Percentiles rank a stretch among this genome's conserved stretches.
Evolutionary conservation across 192 early-diverging fungal species (phyloP).

Genomic region (Fimicolochytrium jonesii): DNA sequence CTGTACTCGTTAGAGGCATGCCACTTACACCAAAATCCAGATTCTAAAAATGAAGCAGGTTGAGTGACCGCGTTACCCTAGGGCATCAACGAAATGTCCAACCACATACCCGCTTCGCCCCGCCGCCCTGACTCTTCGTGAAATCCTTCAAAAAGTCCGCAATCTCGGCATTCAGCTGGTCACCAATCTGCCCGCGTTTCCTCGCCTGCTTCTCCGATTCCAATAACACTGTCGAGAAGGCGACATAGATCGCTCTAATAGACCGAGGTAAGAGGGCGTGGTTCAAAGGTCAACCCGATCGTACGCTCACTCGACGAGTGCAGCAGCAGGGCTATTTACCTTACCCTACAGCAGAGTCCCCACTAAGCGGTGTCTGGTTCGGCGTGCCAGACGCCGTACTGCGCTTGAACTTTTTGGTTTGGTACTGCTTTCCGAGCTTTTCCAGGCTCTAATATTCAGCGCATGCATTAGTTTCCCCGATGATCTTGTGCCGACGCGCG

Average conservation of each 20-base stretch:
- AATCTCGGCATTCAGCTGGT: constrained; percentile 29
- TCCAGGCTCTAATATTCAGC: constrained; percentile 17
- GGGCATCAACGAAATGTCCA: too few species aligned
- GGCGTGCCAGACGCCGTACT: neutral
- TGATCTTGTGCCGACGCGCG: too few species aligned
- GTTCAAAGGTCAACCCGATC: neutral
- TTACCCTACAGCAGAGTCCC: constrained; percentile 5
- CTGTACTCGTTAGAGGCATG: too few species aligned
- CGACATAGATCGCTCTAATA: constrained; percentile 30
- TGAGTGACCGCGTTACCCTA: too few species aligned
- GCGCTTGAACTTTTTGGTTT: constrained; percentile 19
- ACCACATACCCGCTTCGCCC: constrained; percentile 33
- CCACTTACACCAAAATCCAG: constrained; percentile 25
- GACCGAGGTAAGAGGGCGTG: neutral
- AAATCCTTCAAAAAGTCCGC: constrained; percentile 43
- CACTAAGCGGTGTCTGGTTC: constrained; percentile 7
- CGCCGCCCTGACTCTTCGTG: constrained; percentile 19
- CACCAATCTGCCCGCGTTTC: constrained; percentile 21
- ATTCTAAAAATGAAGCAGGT: constrained; percentile 6
- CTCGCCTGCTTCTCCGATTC: constrained; percentile 37
- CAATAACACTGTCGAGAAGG: constrained; percentile 31
- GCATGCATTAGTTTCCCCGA: too few species aligned
- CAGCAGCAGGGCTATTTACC: too few species aligned
- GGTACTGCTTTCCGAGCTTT: constrained; percentile 32
- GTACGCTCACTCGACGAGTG: too few species aligned